phyloP scores from a whole-genome alignment of 108 stramenopile species.

The Fragilaria crotonensis region DNA sequence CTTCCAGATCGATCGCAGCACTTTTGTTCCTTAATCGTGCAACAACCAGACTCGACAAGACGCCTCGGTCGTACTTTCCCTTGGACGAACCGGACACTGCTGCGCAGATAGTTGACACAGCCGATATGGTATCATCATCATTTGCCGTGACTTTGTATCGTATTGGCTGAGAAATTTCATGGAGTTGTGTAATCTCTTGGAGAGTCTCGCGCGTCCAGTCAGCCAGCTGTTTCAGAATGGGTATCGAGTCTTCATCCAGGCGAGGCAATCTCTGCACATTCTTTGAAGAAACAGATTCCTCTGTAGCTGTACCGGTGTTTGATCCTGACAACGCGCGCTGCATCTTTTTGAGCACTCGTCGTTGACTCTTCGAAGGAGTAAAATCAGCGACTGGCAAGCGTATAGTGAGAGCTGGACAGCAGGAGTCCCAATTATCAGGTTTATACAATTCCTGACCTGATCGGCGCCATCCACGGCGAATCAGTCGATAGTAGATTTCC shows the following conservation, averaged over 20 bases:
- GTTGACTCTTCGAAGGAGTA: conserved; percentile 51
- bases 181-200: not conserved
- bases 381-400: conserved; percentile 56
- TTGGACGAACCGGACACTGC: conserved; percentile 48
- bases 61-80: conserved; percentile 23
- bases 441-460: conserved; percentile 73
- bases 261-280: no score
- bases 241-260: not conserved
- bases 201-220: not conserved
- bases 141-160: not conserved
- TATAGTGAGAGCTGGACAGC: conserved; percentile 77
- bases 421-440: conserved; percentile 70
- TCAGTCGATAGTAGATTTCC: conserved; percentile 44
- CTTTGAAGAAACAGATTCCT: not conserved
- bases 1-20: conserved; percentile 3
- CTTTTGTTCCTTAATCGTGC: not conserved
- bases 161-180: not conserved
- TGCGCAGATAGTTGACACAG: conserved; percentile 45
- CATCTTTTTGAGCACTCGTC: conserved; percentile 39
- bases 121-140: conserved; percentile 1
- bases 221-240: not conserved
- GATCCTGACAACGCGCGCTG: conserved; percentile 21
- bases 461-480: conserved; percentile 77
- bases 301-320: conserved; percentile 3
- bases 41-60: not conserved